Evolutionary conservation across 352 stramenopile species (phyloP).

Genomic region (Pythium scleroteichum): DNA sequence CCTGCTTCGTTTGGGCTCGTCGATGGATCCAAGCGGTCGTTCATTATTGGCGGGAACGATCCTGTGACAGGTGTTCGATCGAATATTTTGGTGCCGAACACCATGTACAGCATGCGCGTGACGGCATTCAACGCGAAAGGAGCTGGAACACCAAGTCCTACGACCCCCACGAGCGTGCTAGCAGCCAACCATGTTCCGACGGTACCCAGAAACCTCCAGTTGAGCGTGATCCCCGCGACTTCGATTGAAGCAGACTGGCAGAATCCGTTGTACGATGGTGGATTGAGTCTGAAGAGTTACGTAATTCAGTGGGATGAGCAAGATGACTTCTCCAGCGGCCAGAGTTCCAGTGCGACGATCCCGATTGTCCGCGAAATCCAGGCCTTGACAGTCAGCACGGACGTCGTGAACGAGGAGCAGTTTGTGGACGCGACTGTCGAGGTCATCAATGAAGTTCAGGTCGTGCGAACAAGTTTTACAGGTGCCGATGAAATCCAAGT

Average conservation of each 20-base stretch:
- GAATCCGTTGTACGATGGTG: slow-evolving; percentile 91
- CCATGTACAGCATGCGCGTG: slow-evolving; percentile 77
- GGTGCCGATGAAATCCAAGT: slow-evolving; percentile 89
- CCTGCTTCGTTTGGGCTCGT: slow-evolving; percentile 76
- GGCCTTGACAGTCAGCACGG: slow-evolving; percentile 68
- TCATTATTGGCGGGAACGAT: slow-evolving; percentile 92
- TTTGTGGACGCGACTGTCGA: slow-evolving; percentile 91
- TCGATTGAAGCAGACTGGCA: slow-evolving; percentile 85
- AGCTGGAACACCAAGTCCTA: slow-evolving; percentile 43
- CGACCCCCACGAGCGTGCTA: slow-evolving; percentile 47
- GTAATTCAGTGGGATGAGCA: slow-evolving; percentile 85
- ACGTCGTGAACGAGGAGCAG: slow-evolving; percentile 93
- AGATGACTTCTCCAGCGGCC: slow-evolving; percentile 66
- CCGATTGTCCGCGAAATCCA: slow-evolving; percentile 93
- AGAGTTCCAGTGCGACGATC: slow-evolving; percentile 65
- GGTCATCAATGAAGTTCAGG: slow-evolving; percentile 96
- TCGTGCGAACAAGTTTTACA: slow-evolving; percentile 86
- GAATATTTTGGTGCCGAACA: slow-evolving; percentile 72
- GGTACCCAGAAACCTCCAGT: slow-evolving; percentile 49
- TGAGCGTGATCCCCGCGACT: slow-evolving; percentile 60
- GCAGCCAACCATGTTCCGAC: slow-evolving; percentile 67
- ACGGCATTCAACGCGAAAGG: slow-evolving; percentile 79
- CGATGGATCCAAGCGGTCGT: slow-evolving; percentile 45
- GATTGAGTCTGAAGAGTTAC: slow-evolving; percentile 75
- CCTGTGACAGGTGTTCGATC: slow-evolving; percentile 91